Conservation (phyloP, 768 basidiomycete species). For the Daedalea quercina region DNA sequence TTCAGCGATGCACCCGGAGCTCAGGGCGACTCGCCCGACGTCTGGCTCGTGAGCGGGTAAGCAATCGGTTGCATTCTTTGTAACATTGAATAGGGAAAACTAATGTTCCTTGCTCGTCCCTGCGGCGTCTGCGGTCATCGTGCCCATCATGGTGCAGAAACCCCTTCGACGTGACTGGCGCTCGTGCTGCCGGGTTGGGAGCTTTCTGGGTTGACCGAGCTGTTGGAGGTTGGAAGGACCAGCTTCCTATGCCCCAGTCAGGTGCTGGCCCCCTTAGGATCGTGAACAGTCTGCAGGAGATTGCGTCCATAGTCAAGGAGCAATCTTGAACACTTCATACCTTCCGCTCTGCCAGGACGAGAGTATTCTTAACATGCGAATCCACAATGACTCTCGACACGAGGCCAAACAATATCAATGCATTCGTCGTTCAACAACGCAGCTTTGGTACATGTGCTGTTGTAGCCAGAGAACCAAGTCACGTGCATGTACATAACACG, state of each 20-base stretch:
- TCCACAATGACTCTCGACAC: no score
- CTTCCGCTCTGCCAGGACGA: no score
- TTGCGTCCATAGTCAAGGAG: constrained; percentile 4
- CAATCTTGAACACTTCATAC: no score
- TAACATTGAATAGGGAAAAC: not conserved
- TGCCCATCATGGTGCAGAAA: constrained; percentile 13
- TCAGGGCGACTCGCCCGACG: constrained; percentile 1
- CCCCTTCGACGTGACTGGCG: constrained; percentile 26
- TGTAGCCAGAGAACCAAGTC: no score
- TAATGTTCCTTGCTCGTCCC: not conserved
- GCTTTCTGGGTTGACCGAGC: constrained; percentile 24
- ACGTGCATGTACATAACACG: no score
- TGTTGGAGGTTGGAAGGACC: constrained; percentile 21
- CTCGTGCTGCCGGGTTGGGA: constrained; percentile 17
- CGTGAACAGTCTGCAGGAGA: constrained; percentile 13
- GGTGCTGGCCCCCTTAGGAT: constrained; percentile 10
- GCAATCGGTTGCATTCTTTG: not conserved
- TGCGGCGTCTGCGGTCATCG: not conserved
- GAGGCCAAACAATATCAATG: no score
- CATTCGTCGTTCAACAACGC: no score
- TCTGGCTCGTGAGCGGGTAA: constrained; percentile 28
- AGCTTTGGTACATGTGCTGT: no score
- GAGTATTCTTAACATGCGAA: no score
- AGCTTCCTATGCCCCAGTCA: constrained; percentile 1
- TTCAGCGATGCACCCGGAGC: not conserved